phyloP scores from a whole-genome alignment of 169 alveolate species.

The Pseudocohnilembus persalinus region DNA sequence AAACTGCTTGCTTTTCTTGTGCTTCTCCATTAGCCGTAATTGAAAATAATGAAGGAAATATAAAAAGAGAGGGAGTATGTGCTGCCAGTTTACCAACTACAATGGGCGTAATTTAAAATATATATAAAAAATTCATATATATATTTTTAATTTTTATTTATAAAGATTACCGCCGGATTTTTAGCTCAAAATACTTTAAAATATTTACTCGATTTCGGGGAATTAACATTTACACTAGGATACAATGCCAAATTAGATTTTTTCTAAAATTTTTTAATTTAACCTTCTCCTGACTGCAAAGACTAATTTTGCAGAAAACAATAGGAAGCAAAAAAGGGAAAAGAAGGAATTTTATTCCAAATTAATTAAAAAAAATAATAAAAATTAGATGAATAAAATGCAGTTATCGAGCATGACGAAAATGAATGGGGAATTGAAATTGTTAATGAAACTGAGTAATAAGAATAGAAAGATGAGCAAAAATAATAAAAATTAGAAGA shows the following conservation, averaged over 20 bases:
- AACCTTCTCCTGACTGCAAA: constrained; percentile 91
- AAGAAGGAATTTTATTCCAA: constrained; percentile 36
- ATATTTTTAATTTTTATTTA: no score
- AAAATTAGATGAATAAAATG: constrained; percentile 43
- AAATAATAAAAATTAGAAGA: constrained; percentile 35
- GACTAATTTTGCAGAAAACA: constrained; percentile 80
- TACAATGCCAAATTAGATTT: constrained; percentile 91
- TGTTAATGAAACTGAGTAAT: constrained; percentile 48
- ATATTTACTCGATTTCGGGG: constrained; percentile 91
- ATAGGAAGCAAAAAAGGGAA: constrained; percentile 54
- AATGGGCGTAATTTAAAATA: constrained; percentile 74
- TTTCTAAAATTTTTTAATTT: constrained; percentile 87
- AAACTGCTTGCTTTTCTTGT: constrained; percentile 96
- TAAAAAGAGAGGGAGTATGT: constrained; percentile 94
- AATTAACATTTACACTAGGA: constrained; percentile 85
- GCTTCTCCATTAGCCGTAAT: constrained; percentile 94
- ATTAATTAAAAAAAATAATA: constrained; percentile 45
- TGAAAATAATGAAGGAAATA: constrained; percentile 86
- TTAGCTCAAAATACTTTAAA: constrained; percentile 92
- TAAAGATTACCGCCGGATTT: constrained; percentile 92
- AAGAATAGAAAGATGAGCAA: constrained; percentile 12
- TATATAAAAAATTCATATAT: no score
- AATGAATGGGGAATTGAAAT: constrained; percentile 78
- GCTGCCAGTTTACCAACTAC: constrained; percentile 96
- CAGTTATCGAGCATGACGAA: constrained; percentile 32